Evolutionary conservation across 2,329 filamentous ascomycete species (phyloP), one percentile per base, ranked within the genome.

Genomic region (Aspergillus sp.): DNA sequence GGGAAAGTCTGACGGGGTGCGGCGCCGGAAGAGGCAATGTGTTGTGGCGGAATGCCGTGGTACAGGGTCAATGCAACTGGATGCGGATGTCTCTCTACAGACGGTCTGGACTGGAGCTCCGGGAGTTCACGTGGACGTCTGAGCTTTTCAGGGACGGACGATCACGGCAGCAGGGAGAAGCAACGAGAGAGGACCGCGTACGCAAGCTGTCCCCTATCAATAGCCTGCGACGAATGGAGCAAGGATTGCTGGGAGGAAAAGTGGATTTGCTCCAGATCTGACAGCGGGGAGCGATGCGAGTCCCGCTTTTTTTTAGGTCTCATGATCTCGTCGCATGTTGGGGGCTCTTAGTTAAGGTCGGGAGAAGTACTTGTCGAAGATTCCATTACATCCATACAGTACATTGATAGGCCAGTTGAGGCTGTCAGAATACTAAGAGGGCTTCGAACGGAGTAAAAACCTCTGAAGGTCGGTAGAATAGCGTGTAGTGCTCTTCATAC

Each of bases 271-370:
- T 20, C 41, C 41, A 47, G 50, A 63, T 61, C 62, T 65, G 63
- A 65, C 62, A 64, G 58, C 53, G 50, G 58, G 53, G 57, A 47
- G 41, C 44, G 49, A 45, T 53, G 30, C 42, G 20, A 32, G 41
- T 46, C 13, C 38, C 22, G 36, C 45, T 53, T 55, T 60, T 61
- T 58, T 56, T 57, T 38, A 46, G 58, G 62, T 63, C 62, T 47
- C 63, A 64, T 64, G 63, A 64, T 62, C 58, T 32, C 47, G 53
- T 44, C 43, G 49, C 44, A 47, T 45, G 48, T 42, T 20, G 19
- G 11, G n/a, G 19, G 14, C 22, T 19, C 40, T 42, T 30, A 30
- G 26, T 30, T 24, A 4, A 7, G 22, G 22, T 24, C 22, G 7
- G 22, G 22, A 24, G 22, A 24, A 24, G 26, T 10, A n/a, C 7